phyloP scores from a whole-genome alignment of 2,329 filamentous ascomycete genomes.

The Aspergillus proliferans region DNA sequence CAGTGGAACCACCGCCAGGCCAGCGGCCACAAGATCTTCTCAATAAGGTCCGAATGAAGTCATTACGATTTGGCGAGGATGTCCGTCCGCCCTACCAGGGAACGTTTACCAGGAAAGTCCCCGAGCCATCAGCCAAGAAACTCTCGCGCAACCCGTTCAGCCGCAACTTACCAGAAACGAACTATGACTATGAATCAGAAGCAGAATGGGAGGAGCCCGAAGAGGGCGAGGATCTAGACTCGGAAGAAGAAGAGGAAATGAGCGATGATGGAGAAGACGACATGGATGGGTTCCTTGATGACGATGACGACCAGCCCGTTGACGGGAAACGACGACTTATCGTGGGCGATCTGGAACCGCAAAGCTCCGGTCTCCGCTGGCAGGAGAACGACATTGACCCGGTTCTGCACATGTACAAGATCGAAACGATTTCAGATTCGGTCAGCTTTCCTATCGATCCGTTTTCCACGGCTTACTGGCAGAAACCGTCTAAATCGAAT shows the following conservation, averaged over 20 bases:
- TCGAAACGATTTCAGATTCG: constrained; percentile 64
- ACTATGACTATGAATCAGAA: constrained; percentile 63
- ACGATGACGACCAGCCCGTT: constrained; percentile 64
- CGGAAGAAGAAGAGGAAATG: constrained; percentile 58
- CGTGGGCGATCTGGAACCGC: constrained; percentile 65
- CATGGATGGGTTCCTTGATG: constrained; percentile 84
- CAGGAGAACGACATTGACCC: constrained; percentile 48
- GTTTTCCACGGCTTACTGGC: constrained; percentile 78
- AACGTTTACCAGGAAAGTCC: constrained; percentile 50
- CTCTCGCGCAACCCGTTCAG: constrained; percentile 51
- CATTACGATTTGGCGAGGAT: constrained; percentile 56
- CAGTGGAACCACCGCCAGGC: constrained; percentile 17
- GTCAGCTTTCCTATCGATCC: constrained; percentile 66
- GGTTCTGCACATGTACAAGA: constrained; percentile 56
- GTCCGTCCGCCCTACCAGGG: constrained; percentile 59
- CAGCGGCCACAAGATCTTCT: constrained; percentile 37
- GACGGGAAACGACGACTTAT: constrained; percentile 52
- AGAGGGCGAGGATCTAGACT: constrained; percentile 64
- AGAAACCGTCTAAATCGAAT: constrained; percentile 16
- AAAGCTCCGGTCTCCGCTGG: constrained; percentile 78
- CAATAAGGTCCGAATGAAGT: constrained; percentile 49
- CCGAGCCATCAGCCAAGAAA: constrained; percentile 34
- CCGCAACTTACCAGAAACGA: constrained; percentile 46
- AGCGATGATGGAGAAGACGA: constrained; percentile 68
- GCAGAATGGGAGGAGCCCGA: constrained; percentile 62